A percentile compares a stretch with the other conserved stretches of the same genome.
Evolutionary conservation across 139 green algal species (phyloP).

Genomic region (Astrephomene gubernaculifera): DNA sequence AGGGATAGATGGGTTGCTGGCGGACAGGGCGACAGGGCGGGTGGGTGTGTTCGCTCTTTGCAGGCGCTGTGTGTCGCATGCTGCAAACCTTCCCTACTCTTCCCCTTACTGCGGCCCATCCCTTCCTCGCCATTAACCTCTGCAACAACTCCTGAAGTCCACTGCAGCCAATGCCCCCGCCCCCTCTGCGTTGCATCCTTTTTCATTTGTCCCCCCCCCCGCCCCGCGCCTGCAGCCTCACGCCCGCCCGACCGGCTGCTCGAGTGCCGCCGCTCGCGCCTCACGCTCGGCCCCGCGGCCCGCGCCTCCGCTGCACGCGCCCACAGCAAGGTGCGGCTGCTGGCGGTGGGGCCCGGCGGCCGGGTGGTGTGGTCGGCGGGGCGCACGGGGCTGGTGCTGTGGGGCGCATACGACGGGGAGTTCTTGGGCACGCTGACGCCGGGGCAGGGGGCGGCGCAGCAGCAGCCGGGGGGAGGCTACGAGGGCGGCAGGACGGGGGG

Average conservation of each 20-base stretch:
- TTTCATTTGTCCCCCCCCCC: no score
- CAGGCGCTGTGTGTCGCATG: no score
- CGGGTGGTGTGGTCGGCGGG: conserved; percentile 73
- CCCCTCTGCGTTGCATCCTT: no score
- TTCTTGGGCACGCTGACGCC: conserved; percentile 26
- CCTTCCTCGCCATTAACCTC: no score
- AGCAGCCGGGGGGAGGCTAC: background rate
- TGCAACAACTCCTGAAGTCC: no score
- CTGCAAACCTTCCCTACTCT: no score
- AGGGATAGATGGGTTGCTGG: no score
- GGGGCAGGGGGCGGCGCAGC: background rate
- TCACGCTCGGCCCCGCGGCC: background rate
- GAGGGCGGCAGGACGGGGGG: background rate
- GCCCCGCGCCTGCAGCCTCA: background rate
- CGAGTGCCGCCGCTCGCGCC: conserved; percentile 19
- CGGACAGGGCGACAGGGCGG: no score
- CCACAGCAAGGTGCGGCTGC: conserved; percentile 29
- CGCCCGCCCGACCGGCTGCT: conserved; percentile 14
- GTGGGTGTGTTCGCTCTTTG: no score
- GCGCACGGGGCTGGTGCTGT: conserved; percentile 64
- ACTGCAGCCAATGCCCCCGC: no score
- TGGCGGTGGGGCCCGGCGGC: conserved; percentile 44
- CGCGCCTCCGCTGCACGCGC: background rate
- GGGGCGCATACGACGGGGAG: conserved; percentile 65
- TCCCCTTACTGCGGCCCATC: no score